Base-by-base conservation (phyloP, 2,329 filamentous ascomycete species). In the Mycocentrospora acerina region DNA sequence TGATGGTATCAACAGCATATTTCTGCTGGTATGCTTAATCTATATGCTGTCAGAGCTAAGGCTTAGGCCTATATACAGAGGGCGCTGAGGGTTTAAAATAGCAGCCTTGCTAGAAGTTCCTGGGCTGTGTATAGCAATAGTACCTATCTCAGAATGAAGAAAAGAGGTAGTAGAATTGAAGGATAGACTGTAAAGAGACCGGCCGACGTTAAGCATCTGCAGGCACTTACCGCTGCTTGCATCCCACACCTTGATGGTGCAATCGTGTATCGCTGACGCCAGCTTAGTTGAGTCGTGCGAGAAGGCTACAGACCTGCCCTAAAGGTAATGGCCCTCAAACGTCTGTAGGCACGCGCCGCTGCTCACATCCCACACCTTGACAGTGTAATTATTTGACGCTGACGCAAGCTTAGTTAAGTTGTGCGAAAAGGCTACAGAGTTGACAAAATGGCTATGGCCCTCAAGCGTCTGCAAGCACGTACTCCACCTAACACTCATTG, bases 301-400 rank as follows among this genome's bases (percentile, higher is more conserved):
- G 42, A 58, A 49, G 13, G 49, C 40, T 13, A 57, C 40, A 3
- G 34, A 42, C 7, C 8, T 30, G 24, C 52, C 27, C n/a, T 2
- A 9, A 9, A 4, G 17, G 14, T 14, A 34, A 26, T 38, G 13
- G 11, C 35, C 29, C 3, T 26, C 22, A 25, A 43, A 29, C 35
- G 44, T 53, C 14, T 40, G 40, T 24, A 48, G 26, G 34, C 43
- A 53, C 22, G 43, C 32, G 37, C 47, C 45, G 14, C 33, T 30
- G 17, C 17, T 19, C 19, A 29, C 13, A 8, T 29, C 27, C 27
- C 27, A 29, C 9, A 29, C 10, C 14, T n/a, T n/a, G n/a, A n/a
- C n/a, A n/a, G n/a, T n/a, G n/a, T n/a, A n/a, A n/a, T n/a, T n/a
- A n/a, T n/a, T 13, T 9, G 27, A 29, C 27, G 27, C 27, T 29